Conservation (phyloP, 75 land plant genomes). For the Larix kaempferi region DNA sequence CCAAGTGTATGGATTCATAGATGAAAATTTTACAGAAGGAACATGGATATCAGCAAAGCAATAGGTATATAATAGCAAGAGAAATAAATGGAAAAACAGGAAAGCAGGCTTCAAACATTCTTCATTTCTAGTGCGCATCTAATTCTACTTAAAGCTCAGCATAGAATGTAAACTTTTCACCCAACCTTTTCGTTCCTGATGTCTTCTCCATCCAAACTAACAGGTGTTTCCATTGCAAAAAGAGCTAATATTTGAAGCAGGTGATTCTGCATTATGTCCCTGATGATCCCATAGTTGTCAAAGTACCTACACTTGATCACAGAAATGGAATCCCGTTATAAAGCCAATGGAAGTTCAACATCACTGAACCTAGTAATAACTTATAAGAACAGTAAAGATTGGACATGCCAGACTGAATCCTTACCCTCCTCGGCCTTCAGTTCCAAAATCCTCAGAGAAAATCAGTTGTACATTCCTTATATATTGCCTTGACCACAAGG, state of each 20-base stretch:
- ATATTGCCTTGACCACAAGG: conserved; percentile 55
- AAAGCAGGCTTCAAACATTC: no score
- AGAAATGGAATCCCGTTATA: neutral
- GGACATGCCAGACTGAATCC: neutral
- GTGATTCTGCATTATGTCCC: conserved; percentile 82
- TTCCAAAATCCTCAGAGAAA: conserved; percentile 46
- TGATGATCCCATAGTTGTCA: conserved; percentile 71
- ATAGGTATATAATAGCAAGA: no score
- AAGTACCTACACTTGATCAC: conserved; percentile 47
- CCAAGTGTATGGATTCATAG: no score
- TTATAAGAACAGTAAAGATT: neutral
- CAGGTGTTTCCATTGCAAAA: conserved; percentile 92
- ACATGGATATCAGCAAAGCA: no score
- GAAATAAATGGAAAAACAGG: no score
- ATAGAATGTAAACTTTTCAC: neutral
- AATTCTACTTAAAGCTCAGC: no score
- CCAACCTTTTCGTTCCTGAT: conserved; percentile 87
- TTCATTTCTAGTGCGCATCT: no score
- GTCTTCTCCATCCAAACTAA: conserved; percentile 88
- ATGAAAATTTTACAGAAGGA: no score
- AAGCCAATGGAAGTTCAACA: neutral
- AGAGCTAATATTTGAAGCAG: conserved; percentile 72
- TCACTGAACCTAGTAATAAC: no score
- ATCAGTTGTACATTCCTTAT: conserved; percentile 62
- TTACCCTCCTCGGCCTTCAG: conserved; percentile 47